Evolutionary conservation across 805 yeast genomes (phyloP).

Genomic region (Gaillardinia entomophila): DNA sequence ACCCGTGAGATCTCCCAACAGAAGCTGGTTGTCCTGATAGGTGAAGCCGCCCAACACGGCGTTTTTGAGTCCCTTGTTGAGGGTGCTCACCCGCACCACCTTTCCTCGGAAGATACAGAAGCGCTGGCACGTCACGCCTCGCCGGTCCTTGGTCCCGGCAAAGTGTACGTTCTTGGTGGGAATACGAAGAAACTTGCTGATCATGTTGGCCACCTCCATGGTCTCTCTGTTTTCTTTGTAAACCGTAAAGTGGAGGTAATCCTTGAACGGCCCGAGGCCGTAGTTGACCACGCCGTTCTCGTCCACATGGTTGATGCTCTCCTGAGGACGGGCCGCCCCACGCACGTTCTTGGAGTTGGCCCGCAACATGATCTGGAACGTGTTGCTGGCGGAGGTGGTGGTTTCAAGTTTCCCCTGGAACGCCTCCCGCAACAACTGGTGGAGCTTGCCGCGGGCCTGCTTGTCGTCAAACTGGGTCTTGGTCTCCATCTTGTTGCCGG

Average conservation of each 20-base stretch:
- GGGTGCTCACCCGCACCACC: constrained; percentile 66
- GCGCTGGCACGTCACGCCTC: constrained; percentile 91
- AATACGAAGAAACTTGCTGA: constrained; percentile 67
- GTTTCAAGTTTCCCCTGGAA: constrained; percentile 76
- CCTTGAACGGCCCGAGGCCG: constrained; percentile 68
- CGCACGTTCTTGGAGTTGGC: constrained; percentile 20
- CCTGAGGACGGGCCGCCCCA: constrained; percentile 14
- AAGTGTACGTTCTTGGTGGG: constrained; percentile 69
- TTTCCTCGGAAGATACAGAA: constrained; percentile 63
- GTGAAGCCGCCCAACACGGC: constrained; percentile 72
- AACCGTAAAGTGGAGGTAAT: constrained; percentile 68
- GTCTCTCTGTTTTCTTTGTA: constrained; percentile 96
- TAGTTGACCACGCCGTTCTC: constrained; percentile 55
- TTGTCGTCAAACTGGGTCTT: constrained; percentile 57
- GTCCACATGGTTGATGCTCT: constrained; percentile 34
- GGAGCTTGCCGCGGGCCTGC: constrained; percentile 68
- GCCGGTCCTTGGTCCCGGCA: constrained; percentile 95
- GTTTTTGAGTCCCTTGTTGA: constrained; percentile 75
- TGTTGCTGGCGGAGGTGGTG: constrained; percentile 62
- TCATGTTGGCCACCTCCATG: constrained; percentile 82
- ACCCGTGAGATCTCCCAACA: constrained; percentile 80
- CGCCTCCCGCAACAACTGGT: constrained; percentile 66
- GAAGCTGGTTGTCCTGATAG: constrained; percentile 57
- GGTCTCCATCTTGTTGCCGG: constrained; percentile 57
- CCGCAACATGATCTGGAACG: constrained; percentile 53